Percentiles rank a stretch among this genome's conserved stretches.
Conservation (phyloP, 768 basidiomycete species). For the Suillus paluster region DNA sequence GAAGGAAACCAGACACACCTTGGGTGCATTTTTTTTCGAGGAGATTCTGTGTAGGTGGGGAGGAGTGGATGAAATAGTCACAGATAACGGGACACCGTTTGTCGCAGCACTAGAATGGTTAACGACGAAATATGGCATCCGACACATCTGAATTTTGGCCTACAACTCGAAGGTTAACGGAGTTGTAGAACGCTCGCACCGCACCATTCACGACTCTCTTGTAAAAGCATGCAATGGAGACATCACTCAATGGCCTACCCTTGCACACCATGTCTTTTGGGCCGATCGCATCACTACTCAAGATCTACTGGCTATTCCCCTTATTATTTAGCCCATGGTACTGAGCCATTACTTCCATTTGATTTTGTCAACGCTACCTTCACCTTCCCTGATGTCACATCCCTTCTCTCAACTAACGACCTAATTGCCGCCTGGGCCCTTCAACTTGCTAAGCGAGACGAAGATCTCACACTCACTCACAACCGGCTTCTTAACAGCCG, state of each 20-base stretch:
- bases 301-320: no score
- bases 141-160: conserved; percentile 42
- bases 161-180: conserved; percentile 40
- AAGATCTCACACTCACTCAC: no score
- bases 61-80: conserved; percentile 40
- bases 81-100: conserved; percentile 45
- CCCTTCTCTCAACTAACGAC: no score
- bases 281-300: conserved; percentile 27
- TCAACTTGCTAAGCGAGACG: no score
- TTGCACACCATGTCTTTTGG: conserved; percentile 38
- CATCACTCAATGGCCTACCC: conserved; percentile 34
- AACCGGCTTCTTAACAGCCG: not conserved
- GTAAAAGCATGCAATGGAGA: not conserved
- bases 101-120: conserved; percentile 28
- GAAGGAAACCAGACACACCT: conserved; percentile 27
- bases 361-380: no score
- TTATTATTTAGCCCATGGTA: no score
- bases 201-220: not conserved
- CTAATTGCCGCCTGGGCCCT: no score
- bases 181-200: not conserved
- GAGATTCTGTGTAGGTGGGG: conserved; percentile 43
- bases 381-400: no score
- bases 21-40: conserved; percentile 40
- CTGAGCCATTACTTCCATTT: no score
- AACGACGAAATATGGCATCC: conserved; percentile 38